Evolutionary conservation across 2,329 filamentous ascomycete species (phyloP), one percentile per base, ranked within the genome.

Genomic region (Chalara sp.): DNA sequence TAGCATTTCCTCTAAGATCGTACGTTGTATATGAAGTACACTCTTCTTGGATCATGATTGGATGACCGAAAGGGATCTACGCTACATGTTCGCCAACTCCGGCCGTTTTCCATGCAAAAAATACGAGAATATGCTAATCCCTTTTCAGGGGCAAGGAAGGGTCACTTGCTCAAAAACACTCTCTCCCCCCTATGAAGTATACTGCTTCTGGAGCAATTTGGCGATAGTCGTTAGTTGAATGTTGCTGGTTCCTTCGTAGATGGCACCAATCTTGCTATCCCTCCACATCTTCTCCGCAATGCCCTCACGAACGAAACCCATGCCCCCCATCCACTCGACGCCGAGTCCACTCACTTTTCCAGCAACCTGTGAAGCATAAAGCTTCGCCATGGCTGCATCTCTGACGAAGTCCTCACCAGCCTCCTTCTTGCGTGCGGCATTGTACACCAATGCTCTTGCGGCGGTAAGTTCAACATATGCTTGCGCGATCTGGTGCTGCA

Each of bases 251-350:
- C 93, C 93, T 75, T 96, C 92, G 68, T 96, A 96, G 61, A 96
- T 97, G 58, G 90, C 90, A 7, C 93, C 93, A 65, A 99, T 99
- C 84, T 97, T 99, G 78, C 87, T 93, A 69, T 99, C 93, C 44
- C 93, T 79, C 79, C 86, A 99, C 75, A 86, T 96, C 81, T 99
- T 99, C 81, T 99, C 93, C 0, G 93, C 93, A 52, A 96, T 83
- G 0, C 93, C 93, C 70, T 99, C 93, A 43, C 93, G 78, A 12
- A 99, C 93, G 63, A 99, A 99, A 44, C 93, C 93, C 93, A 99
- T 97, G 42, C 93, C 93, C 45, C 93, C 93, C 92, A 97, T 97
- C 93, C 93, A 99, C 73, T 99, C 93, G 31, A 99, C 83, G 0
- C 92, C 93, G 46, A 87, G 79, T 6, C 91, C 84, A 50, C 86